Evolutionary conservation across 345 rosid species (phyloP).

Genomic region (Rhizophora apiculata): DNA sequence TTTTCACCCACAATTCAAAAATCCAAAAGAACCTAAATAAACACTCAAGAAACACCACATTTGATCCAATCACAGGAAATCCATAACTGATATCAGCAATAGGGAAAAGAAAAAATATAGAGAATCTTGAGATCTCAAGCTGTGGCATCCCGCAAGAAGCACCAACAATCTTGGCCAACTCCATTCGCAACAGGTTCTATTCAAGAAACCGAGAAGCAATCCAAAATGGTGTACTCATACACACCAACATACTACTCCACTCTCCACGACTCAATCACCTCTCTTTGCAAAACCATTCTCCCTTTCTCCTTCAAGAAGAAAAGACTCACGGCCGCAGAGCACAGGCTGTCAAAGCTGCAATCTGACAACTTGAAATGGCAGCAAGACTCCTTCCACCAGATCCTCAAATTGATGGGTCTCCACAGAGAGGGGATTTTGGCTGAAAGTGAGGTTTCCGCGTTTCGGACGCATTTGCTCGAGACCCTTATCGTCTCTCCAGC

Average conservation of each 20-base stretch:
- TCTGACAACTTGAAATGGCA: slow-evolving; percentile 83
- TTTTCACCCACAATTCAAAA: slow-evolving; percentile 30
- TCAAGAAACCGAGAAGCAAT: slow-evolving; percentile 9
- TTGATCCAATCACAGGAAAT: no score
- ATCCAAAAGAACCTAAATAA: neutral
- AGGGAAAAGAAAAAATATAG: neutral
- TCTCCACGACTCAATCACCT: slow-evolving; percentile 71
- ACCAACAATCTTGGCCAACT: slow-evolving; percentile 4
- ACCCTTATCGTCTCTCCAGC: slow-evolving; percentile 52
- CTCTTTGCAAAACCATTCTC: slow-evolving; percentile 68
- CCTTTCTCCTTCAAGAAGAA: slow-evolving; percentile 67
- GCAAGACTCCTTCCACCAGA: slow-evolving; percentile 76
- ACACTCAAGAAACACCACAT: neutral
- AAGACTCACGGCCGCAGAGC: slow-evolving; percentile 48
- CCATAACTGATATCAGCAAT: neutral
- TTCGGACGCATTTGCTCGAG: slow-evolving; percentile 57
- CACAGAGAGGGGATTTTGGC: slow-evolving; percentile 62
- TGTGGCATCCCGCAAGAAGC: slow-evolving; percentile 28
- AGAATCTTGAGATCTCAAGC: slow-evolving; percentile 11
- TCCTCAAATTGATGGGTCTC: slow-evolving; percentile 64
- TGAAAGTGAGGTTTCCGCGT: slow-evolving; percentile 52
- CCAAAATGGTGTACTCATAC: slow-evolving; percentile 55
- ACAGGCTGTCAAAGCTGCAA: slow-evolving; percentile 51
- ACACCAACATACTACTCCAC: slow-evolving; percentile 74
- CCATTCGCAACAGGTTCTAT: slow-evolving; percentile 10